A percentile compares a stretch with the other conserved stretches of the same genome.
These are phyloP conservation scores for Buddleja alternifolia DNA, from an alignment of 257 asterid genomes.

Conservation along the genomic window DNA sequence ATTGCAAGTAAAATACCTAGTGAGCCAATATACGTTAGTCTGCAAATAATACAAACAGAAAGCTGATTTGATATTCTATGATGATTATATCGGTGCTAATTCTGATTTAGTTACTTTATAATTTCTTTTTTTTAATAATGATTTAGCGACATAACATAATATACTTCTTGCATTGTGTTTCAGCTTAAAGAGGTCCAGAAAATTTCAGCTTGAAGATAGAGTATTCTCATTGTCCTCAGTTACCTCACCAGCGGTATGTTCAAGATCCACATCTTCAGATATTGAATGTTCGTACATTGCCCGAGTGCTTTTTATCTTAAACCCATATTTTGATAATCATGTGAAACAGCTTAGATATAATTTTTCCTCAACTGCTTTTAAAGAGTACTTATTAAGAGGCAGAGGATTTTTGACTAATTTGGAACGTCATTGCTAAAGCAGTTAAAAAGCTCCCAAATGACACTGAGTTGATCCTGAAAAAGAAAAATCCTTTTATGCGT, in stretches of 20 bases:
- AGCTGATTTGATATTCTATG: too few species aligned
- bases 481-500: not conserved
- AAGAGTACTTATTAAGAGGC: not conserved
- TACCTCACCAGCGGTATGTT: conserved; percentile 90
- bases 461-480: not conserved
- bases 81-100: too few species aligned
- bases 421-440: not conserved
- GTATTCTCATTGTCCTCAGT: conserved; percentile 88
- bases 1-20: too few species aligned
- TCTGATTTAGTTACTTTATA: too few species aligned
- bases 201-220: conserved; percentile 85
- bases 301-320: not conserved
- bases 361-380: not conserved
- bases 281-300: too few species aligned
- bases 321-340: not conserved
- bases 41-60: too few species aligned
- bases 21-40: too few species aligned
- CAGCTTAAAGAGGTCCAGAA: conserved; percentile 82
- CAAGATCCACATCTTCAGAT: not conserved
- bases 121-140: not conserved
- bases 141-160: conserved; percentile 5
- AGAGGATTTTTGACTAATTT: not conserved
- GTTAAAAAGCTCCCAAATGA: not conserved
- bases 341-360: not conserved
- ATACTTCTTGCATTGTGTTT: conserved; percentile 21